phyloP scores from a whole-genome alignment of 345 rosid genomes.

The Odontarrhena argentea region DNA sequence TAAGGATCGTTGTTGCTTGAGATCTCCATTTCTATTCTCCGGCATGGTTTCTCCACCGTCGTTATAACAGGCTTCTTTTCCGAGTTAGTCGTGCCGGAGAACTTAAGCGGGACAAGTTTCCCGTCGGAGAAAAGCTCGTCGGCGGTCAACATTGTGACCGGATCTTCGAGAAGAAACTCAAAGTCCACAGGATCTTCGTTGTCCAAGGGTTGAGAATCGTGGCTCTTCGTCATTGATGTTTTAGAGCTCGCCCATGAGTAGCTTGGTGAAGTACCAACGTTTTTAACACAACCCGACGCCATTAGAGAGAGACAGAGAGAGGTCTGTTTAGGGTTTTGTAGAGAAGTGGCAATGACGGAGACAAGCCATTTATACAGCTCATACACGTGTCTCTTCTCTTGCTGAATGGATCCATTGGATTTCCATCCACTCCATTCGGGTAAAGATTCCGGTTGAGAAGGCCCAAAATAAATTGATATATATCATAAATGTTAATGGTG shows the following conservation, averaged over 20 bases:
- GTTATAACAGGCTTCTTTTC: slow-evolving; percentile 37
- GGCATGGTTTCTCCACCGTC: slow-evolving; percentile 45
- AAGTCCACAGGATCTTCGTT: slow-evolving; percentile 58
- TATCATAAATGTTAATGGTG: too few species aligned
- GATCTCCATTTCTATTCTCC: slow-evolving; percentile 50
- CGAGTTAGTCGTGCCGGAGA: slow-evolving; percentile 34
- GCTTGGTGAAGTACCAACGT: slow-evolving; percentile 57
- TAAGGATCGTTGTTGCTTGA: slow-evolving; percentile 53
- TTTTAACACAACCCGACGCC: slow-evolving; percentile 91
- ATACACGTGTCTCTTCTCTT: slow-evolving; percentile 32
- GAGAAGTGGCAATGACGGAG: slow-evolving; percentile 43
- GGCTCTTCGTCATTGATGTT: background rate
- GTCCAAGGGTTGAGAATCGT: slow-evolving; percentile 38
- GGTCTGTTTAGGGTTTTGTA: slow-evolving; percentile 34
- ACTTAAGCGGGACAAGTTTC: slow-evolving; percentile 75
- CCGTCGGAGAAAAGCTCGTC: slow-evolving; percentile 93
- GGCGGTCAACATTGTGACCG: slow-evolving; percentile 84
- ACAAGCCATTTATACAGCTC: slow-evolving; percentile 40
- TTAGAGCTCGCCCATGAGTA: slow-evolving; percentile 54
- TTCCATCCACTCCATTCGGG: background rate
- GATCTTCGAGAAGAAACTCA: slow-evolving; percentile 86
- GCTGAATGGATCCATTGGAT: slow-evolving; percentile 16
- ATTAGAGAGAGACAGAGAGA: slow-evolving; percentile 39
- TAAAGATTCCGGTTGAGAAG: background rate
- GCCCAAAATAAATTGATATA: too few species aligned